Evolutionary conservation across 345 rosid species (phyloP), one percentile per base, ranked within the genome.

Genomic region (Conringia planisiliqua): DNA sequence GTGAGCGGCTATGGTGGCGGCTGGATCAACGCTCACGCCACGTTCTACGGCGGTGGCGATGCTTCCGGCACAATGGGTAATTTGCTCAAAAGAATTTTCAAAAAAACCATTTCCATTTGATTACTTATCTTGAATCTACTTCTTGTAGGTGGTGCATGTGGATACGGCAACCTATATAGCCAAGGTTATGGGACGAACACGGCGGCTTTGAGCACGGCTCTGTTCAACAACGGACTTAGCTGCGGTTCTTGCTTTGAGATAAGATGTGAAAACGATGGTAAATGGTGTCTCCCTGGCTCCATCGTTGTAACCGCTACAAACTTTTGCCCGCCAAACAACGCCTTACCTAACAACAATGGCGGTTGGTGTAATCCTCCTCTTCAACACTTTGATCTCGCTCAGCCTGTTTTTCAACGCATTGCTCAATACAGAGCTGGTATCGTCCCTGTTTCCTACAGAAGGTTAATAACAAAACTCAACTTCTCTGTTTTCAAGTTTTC

Each of bases 51-150:
- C 4, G 97, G 96, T 22, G 63, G 83, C 1, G 97, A 92, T 73
- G 96, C 96, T 76, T 88, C 96, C 14, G 97, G 97, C 71, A 92
- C 96, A 58, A 88, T 88, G 96, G 93, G 96, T 90, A 64, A 57
- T 1, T 20, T 48, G 0, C 20, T 14, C 18, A 14, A 13, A 55
- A 55, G 33, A 30, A 5, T 30, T 16, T 14, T 5, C 57, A 51
- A 11, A 69, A 60, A 36, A 43, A 47, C 38, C 10, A n/a, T 43
- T n/a, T 32, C 56, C 30, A 10, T 22, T 6, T 22, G n/a, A n/a
- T 50, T 50, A 18, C 6, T 20, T 20, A 7, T 48, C 22, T 51
- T 27, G 39, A 44, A 3, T 2, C 3, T 16, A 46, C 47, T 71
- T 62, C n/a, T 20, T 48, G 17, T 79, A 85, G 91, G 88, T 20